These are phyloP conservation scores for Diplodia corticola DNA, from an alignment of 2,329 filamentous ascomycete species.

Conservation along the genomic window DNA sequence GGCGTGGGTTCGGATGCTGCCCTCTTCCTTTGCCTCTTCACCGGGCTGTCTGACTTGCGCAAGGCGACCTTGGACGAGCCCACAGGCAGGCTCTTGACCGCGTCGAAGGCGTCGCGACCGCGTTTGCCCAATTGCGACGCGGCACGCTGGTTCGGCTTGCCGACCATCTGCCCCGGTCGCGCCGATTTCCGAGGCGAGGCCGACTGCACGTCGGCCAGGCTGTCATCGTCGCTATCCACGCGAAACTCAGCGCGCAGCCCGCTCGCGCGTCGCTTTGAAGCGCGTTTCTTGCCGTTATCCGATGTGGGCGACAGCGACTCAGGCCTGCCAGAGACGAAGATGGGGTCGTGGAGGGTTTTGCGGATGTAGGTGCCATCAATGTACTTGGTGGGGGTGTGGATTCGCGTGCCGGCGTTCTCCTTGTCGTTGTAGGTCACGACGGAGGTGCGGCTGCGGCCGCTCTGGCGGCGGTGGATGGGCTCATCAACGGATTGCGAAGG, in stretches of 20 bases:
- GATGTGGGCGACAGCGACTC: background rate
- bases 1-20: slow-evolving; percentile 12
- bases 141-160: background rate
- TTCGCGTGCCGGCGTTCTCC: slow-evolving; percentile 61
- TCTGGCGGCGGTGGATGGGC: slow-evolving; percentile 42
- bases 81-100: slow-evolving; percentile 37
- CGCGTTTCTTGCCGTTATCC: background rate
- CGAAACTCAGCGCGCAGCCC: slow-evolving; percentile 2
- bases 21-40: slow-evolving; percentile 6
- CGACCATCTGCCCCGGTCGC: background rate
- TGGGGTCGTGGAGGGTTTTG: slow-evolving; percentile 29
- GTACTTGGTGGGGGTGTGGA: slow-evolving; percentile 55
- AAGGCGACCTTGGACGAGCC: slow-evolving; percentile 47
- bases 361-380: slow-evolving; percentile 29
- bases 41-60: slow-evolving; percentile 26
- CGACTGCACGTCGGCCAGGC: background rate
- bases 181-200: background rate
- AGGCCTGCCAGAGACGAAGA: background rate
- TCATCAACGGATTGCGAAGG: slow-evolving; percentile 28
- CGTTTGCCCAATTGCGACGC: slow-evolving; percentile 23
- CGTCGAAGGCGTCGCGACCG: slow-evolving; percentile 39
- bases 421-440: slow-evolving; percentile 67
- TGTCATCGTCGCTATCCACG: slow-evolving; percentile 3
- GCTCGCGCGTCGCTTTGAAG: background rate
- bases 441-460: slow-evolving; percentile 57